phyloP scores from a whole-genome alignment of 2,329 filamentous ascomycete genomes.

The Beauveria caledonica region DNA sequence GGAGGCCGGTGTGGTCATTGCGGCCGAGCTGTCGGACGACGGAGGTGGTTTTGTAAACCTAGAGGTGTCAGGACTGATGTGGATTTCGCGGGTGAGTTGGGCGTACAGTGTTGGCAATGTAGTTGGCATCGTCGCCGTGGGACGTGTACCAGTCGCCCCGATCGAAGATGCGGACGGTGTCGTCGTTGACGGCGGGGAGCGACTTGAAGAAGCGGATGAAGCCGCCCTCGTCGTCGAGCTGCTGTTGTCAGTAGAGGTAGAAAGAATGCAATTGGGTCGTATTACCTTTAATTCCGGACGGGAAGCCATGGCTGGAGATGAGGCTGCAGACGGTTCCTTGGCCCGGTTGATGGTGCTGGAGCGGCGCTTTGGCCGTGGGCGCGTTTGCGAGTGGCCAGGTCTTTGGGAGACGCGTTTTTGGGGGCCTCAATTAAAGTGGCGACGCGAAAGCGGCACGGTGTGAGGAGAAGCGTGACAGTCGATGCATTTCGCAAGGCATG shows the following conservation, averaged over 20 bases:
- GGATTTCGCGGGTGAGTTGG: not conserved
- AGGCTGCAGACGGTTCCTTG: not conserved
- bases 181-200: slow-evolving; percentile 61
- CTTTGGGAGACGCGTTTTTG: slow-evolving; percentile 17
- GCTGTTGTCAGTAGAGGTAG: not conserved
- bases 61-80: not conserved
- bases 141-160: slow-evolving; percentile 92
- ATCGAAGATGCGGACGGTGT: slow-evolving; percentile 85
- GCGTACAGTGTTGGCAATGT: slow-evolving; percentile 67
- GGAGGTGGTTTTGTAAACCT: slow-evolving; percentile 96
- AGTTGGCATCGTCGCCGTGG: slow-evolving; percentile 77
- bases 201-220: slow-evolving; percentile 96
- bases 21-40: slow-evolving; percentile 85
- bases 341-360: not conserved
- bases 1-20: slow-evolving; percentile 72
- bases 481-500: too few species aligned
- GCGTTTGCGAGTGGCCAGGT: slow-evolving; percentile 8
- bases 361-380: not conserved
- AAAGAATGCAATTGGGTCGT: not conserved
- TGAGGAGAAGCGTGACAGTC: not conserved
- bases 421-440: slow-evolving; percentile 15
- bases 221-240: slow-evolving; percentile 93
- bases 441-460: slow-evolving; percentile 8
- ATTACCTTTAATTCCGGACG: slow-evolving; percentile 62
- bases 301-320: slow-evolving; percentile 52